Evolutionary conservation across 2,329 filamentous ascomycete species (phyloP).

Genomic region (Aspergillus bombycis): DNA sequence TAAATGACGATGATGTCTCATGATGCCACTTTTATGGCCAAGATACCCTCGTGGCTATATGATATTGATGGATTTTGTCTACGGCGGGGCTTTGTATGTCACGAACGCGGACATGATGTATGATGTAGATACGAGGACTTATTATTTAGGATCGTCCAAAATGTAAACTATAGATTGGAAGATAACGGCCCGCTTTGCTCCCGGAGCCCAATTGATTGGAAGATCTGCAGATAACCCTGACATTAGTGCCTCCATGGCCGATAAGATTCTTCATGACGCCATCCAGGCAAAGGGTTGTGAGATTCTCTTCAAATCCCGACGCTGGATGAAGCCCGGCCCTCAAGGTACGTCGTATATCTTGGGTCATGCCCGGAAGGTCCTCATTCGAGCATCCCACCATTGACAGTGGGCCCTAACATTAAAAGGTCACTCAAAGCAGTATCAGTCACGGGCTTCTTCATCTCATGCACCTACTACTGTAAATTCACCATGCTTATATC

Average conservation of each 20-base stretch:
- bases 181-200: background rate
- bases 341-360: background rate
- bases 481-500: background rate
- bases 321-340: background rate
- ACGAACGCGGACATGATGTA: background rate
- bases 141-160: background rate
- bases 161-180: background rate
- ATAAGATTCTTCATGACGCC: background rate
- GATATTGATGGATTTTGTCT: conserved; percentile 1
- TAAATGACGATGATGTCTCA: conserved; percentile 20
- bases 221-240: background rate
- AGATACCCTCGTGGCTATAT: conserved; percentile 11
- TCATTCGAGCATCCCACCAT: background rate
- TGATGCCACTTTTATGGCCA: conserved; percentile 19
- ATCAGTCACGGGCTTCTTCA: background rate
- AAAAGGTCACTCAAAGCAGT: background rate
- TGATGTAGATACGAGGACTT: background rate
- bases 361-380: conserved; percentile 1
- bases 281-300: background rate
- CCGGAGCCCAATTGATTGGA: background rate
- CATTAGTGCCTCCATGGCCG: background rate
- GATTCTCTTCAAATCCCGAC: background rate
- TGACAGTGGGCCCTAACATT: background rate
- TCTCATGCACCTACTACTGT: background rate
- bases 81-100: background rate